Base-by-base conservation (phyloP, 2,329 filamentous ascomycete species). In the Lachnellula hyalina region DNA sequence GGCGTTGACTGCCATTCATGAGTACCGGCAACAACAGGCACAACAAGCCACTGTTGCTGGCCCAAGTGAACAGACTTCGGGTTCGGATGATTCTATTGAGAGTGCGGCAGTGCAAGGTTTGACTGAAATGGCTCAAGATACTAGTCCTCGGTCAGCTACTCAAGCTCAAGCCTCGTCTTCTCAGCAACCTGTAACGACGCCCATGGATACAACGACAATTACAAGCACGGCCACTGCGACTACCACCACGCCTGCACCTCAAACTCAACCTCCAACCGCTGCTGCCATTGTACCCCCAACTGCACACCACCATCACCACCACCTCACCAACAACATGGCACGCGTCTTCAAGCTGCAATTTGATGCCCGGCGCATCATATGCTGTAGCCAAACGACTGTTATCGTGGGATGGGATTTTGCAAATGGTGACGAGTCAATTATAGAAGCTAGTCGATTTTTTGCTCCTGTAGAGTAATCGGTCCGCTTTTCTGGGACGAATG, bases 381-480 rank as follows among this genome's bases (percentile, higher is more conserved):
- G 92, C 74, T 96, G 93, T 69, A 94, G 89, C 61, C 92, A 97
- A 70, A 90, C 94, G 54, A 86, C 86, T 40, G 84, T 87, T 15
- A 97, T 99, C 67, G 90, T 97, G 0, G 94, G 92, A 0, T 99
- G 94, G 94, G 94, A 99, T 71, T 99, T 97, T 77, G 94, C 91
- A 56, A 90, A 91, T 63, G 87, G 84, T 4, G 92, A 99, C 61
- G 73, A 81, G 53, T 87, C 95, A 63, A 81, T 96, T 51, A 83
- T 90, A 53, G 85, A 89, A 67, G 89, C 87, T 6, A 83, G 84
- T 60, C 80, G 82, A 36, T 95, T 96, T 68, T 96, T 96, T 69
- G 84, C 79, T 51, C 78, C 81, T 2, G 75, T 86, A 42, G 79
- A 83, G 54, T 81, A 70, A 62, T 5, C 11, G 4, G 4, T 21